These are phyloP conservation scores for Boletellus sp. DNA, from an alignment of 1,284 basidiomycete genomes.

Conservation along the genomic window DNA sequence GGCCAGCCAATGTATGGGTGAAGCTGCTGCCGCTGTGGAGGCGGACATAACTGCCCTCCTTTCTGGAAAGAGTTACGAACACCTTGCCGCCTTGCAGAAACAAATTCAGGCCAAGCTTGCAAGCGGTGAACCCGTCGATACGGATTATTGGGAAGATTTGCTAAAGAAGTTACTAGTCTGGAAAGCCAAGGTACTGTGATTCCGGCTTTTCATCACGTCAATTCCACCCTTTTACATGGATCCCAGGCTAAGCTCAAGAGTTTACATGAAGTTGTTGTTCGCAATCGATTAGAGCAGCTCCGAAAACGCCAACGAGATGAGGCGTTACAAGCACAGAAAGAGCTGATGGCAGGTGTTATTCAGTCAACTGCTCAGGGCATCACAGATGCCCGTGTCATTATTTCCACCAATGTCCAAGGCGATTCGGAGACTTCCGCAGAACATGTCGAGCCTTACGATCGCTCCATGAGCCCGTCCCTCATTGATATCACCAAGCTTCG, in stretches of 20 bases:
- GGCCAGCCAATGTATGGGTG: conserved; percentile 54
- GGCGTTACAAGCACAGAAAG: conserved; percentile 87
- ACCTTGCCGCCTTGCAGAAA: conserved; percentile 80
- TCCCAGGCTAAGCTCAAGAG: conserved; percentile 82
- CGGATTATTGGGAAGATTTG: conserved; percentile 96
- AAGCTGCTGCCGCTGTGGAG: conserved; percentile 76
- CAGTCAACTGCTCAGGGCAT: conserved; percentile 46
- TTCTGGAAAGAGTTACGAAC: conserved; percentile 78
- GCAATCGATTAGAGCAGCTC: conserved; percentile 92
- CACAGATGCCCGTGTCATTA: conserved; percentile 36
- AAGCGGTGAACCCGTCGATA: conserved; percentile 92
- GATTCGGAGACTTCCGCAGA: conserved; percentile 50
- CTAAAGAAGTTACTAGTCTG: conserved; percentile 93
- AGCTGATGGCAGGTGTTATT: conserved; percentile 79
- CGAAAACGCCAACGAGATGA: conserved; percentile 94
- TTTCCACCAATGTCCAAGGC: conserved; percentile 31
- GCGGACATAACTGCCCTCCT: conserved; percentile 72
- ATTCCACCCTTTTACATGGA: conserved; percentile 8
- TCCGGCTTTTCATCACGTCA: not conserved
- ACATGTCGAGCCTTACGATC: conserved; percentile 71
- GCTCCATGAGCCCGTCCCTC: conserved; percentile 77
- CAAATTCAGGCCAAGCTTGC: conserved; percentile 86
- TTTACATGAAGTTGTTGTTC: conserved; percentile 93
- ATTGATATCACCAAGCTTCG: conserved; percentile 69
- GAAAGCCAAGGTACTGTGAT: conserved; percentile 81